Evolutionary conservation across 371 early-diverging fungal genomes (phyloP), one percentile per base, ranked within the genome.

Genomic region (Saksenaea oblongispora): DNA sequence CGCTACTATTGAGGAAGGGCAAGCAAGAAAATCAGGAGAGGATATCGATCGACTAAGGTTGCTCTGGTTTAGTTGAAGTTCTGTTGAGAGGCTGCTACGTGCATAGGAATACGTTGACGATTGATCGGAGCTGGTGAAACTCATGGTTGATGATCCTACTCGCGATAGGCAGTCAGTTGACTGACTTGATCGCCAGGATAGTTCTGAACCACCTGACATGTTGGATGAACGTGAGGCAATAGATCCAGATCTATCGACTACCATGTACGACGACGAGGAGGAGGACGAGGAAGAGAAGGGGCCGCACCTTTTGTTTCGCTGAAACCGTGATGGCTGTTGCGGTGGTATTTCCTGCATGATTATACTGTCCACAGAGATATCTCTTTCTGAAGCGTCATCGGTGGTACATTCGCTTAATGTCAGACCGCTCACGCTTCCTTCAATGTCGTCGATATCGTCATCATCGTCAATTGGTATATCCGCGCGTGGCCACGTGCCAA

Each of bases 401-500:
- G 67, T 63, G 14, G 42, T 61, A 22, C 67, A 65, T 28, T 67
- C 68, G 37, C 66, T 62, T 13, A 70, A n/a, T 51, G 62, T 58
- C 22, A 58, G 51, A 27, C 36, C 56, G 1, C 53, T 61, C 53
- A 62, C 39, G 26, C 18, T 35, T 14, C 63, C 69, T 26, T 42
- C 41, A 17, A 64, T 24, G 11, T 75, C 74, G n/a, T n/a, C n/a
- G n/a, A n/a, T n/a, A 15, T 76, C 81, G 24, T 76, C 74, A 24
- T 81, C 81, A 36, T 81, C 81, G 26, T 80, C 81, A 54, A 81
- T 81, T 13, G 81, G 81, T 34, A 81, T 66, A 14, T 67, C 63
- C 0, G 81, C 78, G 34, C 73, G 74, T 42, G 81, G 81, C 76
- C 76, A 81, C 3, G 81, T 81, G 26, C 81, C 81, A 24, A 81